phyloP scores from a whole-genome alignment of 1,284 basidiomycete genomes.

The Malassezia furfur region DNA sequence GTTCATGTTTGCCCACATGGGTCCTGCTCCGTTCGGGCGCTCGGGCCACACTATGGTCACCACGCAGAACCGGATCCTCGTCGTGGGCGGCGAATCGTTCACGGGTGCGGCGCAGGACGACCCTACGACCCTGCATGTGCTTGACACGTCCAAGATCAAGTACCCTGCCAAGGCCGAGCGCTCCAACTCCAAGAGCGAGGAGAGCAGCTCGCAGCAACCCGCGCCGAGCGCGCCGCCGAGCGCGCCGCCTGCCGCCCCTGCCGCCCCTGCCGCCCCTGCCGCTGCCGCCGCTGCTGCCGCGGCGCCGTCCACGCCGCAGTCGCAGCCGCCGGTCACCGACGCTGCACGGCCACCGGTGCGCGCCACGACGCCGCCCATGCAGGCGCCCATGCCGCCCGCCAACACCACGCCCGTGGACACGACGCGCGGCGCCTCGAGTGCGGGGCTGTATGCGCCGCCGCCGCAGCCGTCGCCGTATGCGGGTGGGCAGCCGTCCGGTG shows the following conservation, averaged over 20 bases:
- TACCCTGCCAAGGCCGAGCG: slow-evolving; percentile 39
- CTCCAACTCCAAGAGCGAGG: slow-evolving; percentile 8
- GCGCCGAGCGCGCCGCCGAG: background rate
- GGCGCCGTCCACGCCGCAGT: slow-evolving; percentile 2
- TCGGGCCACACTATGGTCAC: slow-evolving; percentile 93
- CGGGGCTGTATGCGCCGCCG: background rate
- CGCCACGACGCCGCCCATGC: too few relatives aligned
- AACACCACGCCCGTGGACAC: background rate
- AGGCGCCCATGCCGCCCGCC: too few relatives aligned
- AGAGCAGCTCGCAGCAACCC: background rate
- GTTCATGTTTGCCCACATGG: slow-evolving; percentile 99
- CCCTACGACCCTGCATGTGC: slow-evolving; percentile 68
- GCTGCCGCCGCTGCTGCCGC: background rate
- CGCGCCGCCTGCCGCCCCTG: background rate
- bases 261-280: background rate
- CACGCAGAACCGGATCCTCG: slow-evolving; percentile 75
- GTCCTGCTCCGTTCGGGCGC: slow-evolving; percentile 76
- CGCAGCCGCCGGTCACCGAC: background rate
- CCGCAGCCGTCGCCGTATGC: background rate
- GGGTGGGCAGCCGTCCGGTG: background rate
- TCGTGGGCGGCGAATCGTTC: slow-evolving; percentile 87
- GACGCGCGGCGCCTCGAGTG: background rate
- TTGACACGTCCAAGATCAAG: slow-evolving; percentile 47
- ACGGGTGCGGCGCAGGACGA: slow-evolving; percentile 64
- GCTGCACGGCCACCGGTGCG: background rate